These are phyloP conservation scores for Fistulinella prunicolor DNA, from an alignment of 768 basidiomycete species.

Conservation along the genomic window DNA sequence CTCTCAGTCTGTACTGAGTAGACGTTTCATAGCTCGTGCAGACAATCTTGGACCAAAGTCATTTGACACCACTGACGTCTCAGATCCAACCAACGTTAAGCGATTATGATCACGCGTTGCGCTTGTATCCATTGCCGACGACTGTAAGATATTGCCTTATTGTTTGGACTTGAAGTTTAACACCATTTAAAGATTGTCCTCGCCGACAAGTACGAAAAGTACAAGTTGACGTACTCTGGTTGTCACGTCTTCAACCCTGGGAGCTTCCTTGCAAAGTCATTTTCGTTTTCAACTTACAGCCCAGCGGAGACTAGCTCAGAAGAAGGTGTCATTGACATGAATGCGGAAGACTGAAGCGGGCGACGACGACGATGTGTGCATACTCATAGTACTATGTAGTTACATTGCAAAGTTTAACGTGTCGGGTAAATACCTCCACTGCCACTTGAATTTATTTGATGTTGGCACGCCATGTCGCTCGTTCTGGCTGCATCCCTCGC, in stretches of 20 bases:
- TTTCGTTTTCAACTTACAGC: constrained; percentile 88
- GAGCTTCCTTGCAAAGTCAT: constrained; percentile 78
- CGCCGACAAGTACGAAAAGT: constrained; percentile 95
- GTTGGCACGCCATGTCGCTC: constrained; percentile 22
- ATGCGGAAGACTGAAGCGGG: constrained; percentile 36
- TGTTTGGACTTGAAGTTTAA: neutral
- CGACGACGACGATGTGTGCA: neutral
- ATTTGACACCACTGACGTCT: constrained; percentile 83
- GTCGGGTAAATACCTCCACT: no score
- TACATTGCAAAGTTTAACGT: no score
- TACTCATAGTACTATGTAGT: no score
- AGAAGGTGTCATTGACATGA: constrained; percentile 54
- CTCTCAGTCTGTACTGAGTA: neutral
- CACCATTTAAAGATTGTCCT: constrained; percentile 66
- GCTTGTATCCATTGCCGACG: constrained; percentile 93
- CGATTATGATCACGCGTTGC: constrained; percentile 88
- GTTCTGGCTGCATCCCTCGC: constrained; percentile 8
- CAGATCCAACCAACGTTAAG: constrained; percentile 84
- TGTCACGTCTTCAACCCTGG: constrained; percentile 99
- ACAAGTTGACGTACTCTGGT: constrained; percentile 94
- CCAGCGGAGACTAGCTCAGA: constrained; percentile 84
- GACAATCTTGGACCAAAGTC: constrained; percentile 91
- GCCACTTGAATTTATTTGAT: constrained; percentile 18
- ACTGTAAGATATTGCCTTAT: constrained; percentile 51
- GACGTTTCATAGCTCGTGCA: constrained; percentile 73